Base-by-base conservation (phyloP, 1,139 yeast species). In the Hansenula lynferdii region DNA sequence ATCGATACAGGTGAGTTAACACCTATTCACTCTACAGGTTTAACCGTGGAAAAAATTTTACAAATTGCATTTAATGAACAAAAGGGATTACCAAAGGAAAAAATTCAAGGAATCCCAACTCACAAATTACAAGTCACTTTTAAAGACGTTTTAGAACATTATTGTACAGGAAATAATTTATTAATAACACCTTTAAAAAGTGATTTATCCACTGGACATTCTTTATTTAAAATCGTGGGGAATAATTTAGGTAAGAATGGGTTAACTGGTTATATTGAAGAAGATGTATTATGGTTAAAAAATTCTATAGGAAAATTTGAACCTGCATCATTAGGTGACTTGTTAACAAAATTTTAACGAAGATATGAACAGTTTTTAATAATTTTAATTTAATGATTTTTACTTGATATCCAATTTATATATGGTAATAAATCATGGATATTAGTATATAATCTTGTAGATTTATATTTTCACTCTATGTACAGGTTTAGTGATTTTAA, bases 141-240 rank as follows among this genome's bases (percentile, higher is more conserved):
- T 50, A 70, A 64, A 42, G 78, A 75, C 22, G 70, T 77, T 22
- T 66, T 77, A 9, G 77, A 73, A 39, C 74, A 57, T 24, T 64
- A 54, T 40, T 63, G 69, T 37, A 51, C 50, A 28, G 50, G 47
- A 8, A 49, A 63, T 32, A 60, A 60, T 5, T 46, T 58, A 15
- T 38, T 56, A 9, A 36, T 63, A 23, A 43, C 39, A 6, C 38
- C 53, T 2, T 25, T 49, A 21, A 46, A 42, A 28, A 44, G 38
- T 25, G 43, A 44, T 30, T 19, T 44, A 5, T 31, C 43, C 5
- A 31, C 45, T 14, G 69, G 70, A 2, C 56, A 56, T 34, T 55
- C 66, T 4, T 50, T 67, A 19, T 65, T 64, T 49, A 58, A 57
- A 22, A 55, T 71, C 15, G 50, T 63, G 2, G 52, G 48, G 21